Evolutionary conservation across 139 green algal genomes (phyloP), one percentile per base, ranked within the genome.

Genomic region (Coelastrella sp.): DNA sequence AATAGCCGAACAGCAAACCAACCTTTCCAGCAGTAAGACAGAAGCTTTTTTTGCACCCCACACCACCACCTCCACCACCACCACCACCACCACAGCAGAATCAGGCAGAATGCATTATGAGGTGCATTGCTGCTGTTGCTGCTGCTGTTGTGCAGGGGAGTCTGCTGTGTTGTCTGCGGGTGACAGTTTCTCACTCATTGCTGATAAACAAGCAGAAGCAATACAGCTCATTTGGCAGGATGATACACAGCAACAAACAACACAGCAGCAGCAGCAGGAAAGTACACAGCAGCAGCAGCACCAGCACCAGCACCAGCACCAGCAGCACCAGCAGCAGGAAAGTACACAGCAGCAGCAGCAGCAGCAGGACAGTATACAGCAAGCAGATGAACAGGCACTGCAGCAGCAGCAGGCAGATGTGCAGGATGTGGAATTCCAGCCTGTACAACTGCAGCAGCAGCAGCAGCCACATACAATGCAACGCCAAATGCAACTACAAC

Each of bases 191-290:
- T 83, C 71, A 16, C 71, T 82, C 19, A 73, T 82, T 59, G 58
- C 58, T 60, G 64, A 75, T 17, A 90, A 73, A 20, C 83, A 65
- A 23, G 16, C 76, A 54, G 83, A 66, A 22, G 83, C 83, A 7
- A 80, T 88, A 59, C 85, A 82, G 56, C 73, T 82, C 56, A 20
- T 74, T 58, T 79, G 85, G 85, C 11, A 90, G 71, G 65, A 89
- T 54, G 23, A n/a, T 13, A 6, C 8, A 61, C 66, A 75, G n/a
- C 85, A 83, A 22, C 20, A 89, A 20, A 3, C 60, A 23, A 0
- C 11, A 61, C 66, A 20, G n/a, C 56, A 73, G 11, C 85, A 90
- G 73, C 85, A 90, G 86, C 85, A 90, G 73, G 68, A 83, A 71
- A 16, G 74, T 19, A 73, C 47, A 20, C 73, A 89, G 84, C 73